Base-by-base conservation (phyloP, 2,329 filamentous ascomycete genomes). In the Capronia epimyces region DNA sequence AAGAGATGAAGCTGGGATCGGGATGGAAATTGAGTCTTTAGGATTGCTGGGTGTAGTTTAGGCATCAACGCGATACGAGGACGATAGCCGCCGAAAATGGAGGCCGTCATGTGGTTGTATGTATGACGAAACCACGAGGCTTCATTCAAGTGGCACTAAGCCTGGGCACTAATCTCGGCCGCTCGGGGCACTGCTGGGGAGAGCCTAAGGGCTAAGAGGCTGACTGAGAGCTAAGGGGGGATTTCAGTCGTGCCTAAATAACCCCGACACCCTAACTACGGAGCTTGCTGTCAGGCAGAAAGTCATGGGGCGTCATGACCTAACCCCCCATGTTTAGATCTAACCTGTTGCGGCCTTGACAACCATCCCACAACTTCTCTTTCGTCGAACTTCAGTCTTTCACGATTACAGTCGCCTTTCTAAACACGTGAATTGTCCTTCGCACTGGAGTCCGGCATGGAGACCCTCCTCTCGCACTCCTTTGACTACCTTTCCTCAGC, bases 401-500 rank as follows among this genome's bases (percentile, higher is more conserved):
- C 20, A 25, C 36, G n/a, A 43, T 36, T 32, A 43, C 36, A 16
- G 25, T 20, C 25, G 34, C 12, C 16, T 9, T 31, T 50, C 16
- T 37, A 20, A 24, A 9, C 12, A 7, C 6, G 6, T 7, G 6
- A 6, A 29, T 7, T 29, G 6, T 6, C 25, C 25, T 12, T 29
- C 25, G 25, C 6, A 13, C 25, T 31, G 24, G 9, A 27, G 8
- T 34, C 7, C 43, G 69, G 62, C 64, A 97, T 97, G 93, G 93
- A 97, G 74, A 83, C 87, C 46, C 80, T 97, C 22, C 78, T 97
- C 49, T 94, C 89, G 39, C 83, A 95, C 67, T 89, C 91, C 55
- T 97, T 97, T 71, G 90, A 96, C 75, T 95, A 95, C 71, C 84
- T 96, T 59, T 94, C 90, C 55, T 96, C 90, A 43, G 90, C 90